Base-by-base conservation (phyloP, 1,284 basidiomycete species). In the Prillingera fragicola region DNA sequence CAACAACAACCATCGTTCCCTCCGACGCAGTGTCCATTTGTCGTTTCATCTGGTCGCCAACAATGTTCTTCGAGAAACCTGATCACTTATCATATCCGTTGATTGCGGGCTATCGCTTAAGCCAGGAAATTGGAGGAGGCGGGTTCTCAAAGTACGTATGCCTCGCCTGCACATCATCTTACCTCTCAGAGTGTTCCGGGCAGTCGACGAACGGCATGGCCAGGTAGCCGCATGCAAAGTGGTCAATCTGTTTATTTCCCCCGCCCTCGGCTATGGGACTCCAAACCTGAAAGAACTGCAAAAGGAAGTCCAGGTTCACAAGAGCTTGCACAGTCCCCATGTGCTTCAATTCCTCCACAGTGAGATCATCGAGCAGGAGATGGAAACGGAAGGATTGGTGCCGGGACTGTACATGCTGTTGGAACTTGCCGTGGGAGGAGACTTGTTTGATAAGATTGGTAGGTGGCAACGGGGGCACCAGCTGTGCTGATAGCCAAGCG, bases 361-460 rank as follows among this genome's bases (percentile, higher is more conserved):
- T 0, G 79, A 84, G 33, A 72, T 87, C 3, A 80, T 89, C 0
- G 87, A 90, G 47, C 72, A 77, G 28, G 78, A 82, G 48, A 77
- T 80, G 46, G 74, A 77, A 43, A 23, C 45, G 45, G 48, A 58
- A 52, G 65, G 55, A 32, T 57, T 67, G 58, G 71, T 83, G 1
- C 84, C 87, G 0, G 90, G 86, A 0, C 77, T 91, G 32, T 98
- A 97, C 65, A 89, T 98, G 77, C 73, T 97, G 21, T 74, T 98
- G 54, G 94, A 97, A 69, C 75, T 94, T 31, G 94, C 92, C 0
- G 83, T 83, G 1, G 92, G 91, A 33, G 94, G 95, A 0, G 94
- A 98, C 69, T 72, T 98, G 31, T 98, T 98, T 66, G 95, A 98
- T 72, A 97, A 97, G 75, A 97, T 98, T 50, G 86, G 91, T 91